phyloP scores from a whole-genome alignment of 2,329 filamentous ascomycete genomes.

The Aspergillus sp. region DNA sequence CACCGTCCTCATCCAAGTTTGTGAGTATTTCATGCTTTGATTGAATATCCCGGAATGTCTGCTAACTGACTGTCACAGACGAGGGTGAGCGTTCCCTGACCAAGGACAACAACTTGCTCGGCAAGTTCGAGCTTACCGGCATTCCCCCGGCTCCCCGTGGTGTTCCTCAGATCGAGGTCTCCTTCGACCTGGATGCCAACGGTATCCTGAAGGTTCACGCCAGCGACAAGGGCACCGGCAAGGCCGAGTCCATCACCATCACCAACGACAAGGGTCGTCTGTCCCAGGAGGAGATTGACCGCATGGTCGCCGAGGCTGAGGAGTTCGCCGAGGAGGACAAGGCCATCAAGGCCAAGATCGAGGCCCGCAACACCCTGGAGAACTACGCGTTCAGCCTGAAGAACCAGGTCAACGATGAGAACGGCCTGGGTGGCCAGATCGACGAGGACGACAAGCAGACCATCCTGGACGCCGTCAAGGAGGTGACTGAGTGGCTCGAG shows the following conservation, averaged over 20 bases:
- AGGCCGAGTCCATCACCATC: conserved; percentile 96
- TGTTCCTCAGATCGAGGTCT: conserved; percentile 97
- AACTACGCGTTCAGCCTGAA: conserved; percentile 99
- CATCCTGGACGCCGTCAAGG: conserved; percentile 93
- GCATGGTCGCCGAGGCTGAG: conserved; percentile 98
- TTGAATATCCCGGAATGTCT: background rate
- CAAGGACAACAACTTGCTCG: conserved; percentile 95
- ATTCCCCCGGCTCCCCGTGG: conserved; percentile 94
- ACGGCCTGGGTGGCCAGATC: conserved; percentile 97
- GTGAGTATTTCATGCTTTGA: conserved; percentile 33
- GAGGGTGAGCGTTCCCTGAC: conserved; percentile 94
- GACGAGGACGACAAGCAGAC: conserved; percentile 98
- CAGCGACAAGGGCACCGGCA: conserved; percentile 96
- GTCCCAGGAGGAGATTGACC: conserved; percentile 94
- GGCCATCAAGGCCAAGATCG: conserved; percentile 94
- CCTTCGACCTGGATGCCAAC: conserved; percentile 97
- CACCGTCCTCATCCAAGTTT: conserved; percentile 92
- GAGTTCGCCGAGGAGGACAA: conserved; percentile 99
- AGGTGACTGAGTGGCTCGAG: conserved; percentile 93
- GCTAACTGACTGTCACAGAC: conserved; percentile 39
- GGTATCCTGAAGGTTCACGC: conserved; percentile 97
- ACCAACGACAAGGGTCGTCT: conserved; percentile 99
- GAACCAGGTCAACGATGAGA: conserved; percentile 98
- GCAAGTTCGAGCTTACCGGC: conserved; percentile 96
- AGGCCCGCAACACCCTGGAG: conserved; percentile 93